Evolutionary conservation across 495 filamentous ascomycete species (phyloP), one percentile per base, ranked within the genome.

Genomic region (Hyaloscypha hepaticicola): DNA sequence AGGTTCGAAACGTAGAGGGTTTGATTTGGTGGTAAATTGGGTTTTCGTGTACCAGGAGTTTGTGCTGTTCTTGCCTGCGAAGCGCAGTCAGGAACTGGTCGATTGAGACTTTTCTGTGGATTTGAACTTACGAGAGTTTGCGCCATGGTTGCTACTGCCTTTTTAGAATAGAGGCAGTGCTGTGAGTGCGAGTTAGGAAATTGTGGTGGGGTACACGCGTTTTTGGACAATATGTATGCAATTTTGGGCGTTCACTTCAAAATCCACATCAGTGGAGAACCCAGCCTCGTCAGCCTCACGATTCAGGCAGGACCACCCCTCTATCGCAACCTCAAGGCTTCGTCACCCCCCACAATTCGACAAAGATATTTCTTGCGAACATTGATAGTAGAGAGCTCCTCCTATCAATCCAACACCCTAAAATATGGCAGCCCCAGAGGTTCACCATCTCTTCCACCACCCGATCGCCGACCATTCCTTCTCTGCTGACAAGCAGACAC

Each of bases 361-460:
- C 52, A 52, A 65, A 41, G 67, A 61, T 21, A 64, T 67, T 50
- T 27, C 34, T 41, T 57, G 34, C 31, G 16, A 49, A 58, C 64
- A 55, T 83, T 85, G 91, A 85, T 96, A 97, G 95, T 99, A 88
- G 95, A 99, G 96, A 96, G 93, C 85, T 90, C 86, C 94, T 99
- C 95, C 95, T 97, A 94, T 91, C 91, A 77, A 76, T 16, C 61
- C 26, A 26, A 60, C 55, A 60, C 57, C 53, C 58, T 29, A 48
- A 16, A 41, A 53, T 70, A 98, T 97, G 94, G 82, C 90, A 52
- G 70, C 87, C 64, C 90, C 94, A 63, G 91, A 98, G 79, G 89
- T 94, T 57, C 91, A 99, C 77, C 95, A 97, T 73, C 90, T 99
- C 60, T 98, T 98, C 79, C 92, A 99, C 77, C 86, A 90, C 66